Conservation (phyloP, 164 flowering plant species). For the Liquidambar formosana region DNA sequence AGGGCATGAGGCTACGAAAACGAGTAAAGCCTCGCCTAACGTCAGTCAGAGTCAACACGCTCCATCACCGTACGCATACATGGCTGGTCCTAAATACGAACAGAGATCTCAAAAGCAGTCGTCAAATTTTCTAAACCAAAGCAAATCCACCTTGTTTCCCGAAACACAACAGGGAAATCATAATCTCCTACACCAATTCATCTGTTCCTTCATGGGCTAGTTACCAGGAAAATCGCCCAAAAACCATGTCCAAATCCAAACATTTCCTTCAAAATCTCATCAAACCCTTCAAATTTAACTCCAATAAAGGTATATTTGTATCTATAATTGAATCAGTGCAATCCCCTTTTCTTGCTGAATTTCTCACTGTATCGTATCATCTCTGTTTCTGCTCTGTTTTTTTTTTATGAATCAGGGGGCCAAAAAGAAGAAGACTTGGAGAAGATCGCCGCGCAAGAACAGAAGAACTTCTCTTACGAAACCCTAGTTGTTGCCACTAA, state of each 20-base stretch:
- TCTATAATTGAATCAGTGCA: neutral
- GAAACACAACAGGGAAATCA: no score
- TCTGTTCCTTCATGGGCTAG: constrained; percentile 3
- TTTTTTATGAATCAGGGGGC: constrained; percentile 19
- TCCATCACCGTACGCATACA: no score
- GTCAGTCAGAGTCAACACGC: no score
- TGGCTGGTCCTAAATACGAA: no score
- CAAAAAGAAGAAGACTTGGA: constrained; percentile 56
- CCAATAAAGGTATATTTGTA: constrained; percentile 38
- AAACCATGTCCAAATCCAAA: constrained; percentile 30
- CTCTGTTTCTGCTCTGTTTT: neutral
- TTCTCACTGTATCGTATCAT: neutral
- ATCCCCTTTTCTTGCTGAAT: neutral
- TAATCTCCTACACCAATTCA: neutral
- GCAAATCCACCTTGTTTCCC: no score
- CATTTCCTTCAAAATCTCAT: constrained; percentile 36
- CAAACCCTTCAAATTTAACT: constrained; percentile 42
- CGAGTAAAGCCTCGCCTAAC: no score
- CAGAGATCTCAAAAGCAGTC: no score
- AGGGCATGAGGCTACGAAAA: no score
- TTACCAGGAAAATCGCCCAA: neutral
- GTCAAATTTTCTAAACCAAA: no score
- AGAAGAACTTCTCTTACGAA: constrained; percentile 55
- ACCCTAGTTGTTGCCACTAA: constrained; percentile 72
- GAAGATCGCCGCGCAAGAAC: constrained; percentile 76